Evolutionary conservation across 345 rosid species (phyloP).

Genomic region (Arabidopsis suecica): DNA sequence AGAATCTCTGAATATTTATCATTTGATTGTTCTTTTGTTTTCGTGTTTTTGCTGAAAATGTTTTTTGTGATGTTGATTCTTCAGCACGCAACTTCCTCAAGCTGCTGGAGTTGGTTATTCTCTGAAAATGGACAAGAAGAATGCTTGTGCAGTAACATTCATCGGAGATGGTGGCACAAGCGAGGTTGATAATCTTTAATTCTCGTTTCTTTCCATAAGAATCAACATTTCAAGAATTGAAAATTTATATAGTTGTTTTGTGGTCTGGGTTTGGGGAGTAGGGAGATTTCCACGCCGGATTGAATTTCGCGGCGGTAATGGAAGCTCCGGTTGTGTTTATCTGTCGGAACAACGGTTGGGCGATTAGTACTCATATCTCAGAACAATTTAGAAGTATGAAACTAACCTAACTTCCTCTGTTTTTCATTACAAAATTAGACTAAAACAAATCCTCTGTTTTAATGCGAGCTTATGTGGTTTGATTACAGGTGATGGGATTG

Average conservation of each 20-base stretch:
- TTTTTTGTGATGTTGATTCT: not conserved
- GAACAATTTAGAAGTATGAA: slow-evolving; percentile 79
- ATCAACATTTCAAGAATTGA: slow-evolving; percentile 19
- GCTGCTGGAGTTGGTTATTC: slow-evolving; percentile 80
- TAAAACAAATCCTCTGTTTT: slow-evolving; percentile 11
- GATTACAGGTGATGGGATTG: slow-evolving; percentile 74
- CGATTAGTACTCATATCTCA: slow-evolving; percentile 72
- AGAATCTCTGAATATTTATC: slow-evolving; percentile 6
- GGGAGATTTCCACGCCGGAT: slow-evolving; percentile 91
- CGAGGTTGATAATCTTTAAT: slow-evolving; percentile 53
- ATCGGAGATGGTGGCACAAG: slow-evolving; percentile 82
- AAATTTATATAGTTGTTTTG: not conserved
- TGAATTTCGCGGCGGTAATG: slow-evolving; percentile 87
- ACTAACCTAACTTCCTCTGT: slow-evolving; percentile 27
- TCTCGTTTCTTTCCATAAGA: not conserved
- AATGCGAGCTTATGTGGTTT: not conserved
- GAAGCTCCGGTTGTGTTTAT: slow-evolving; percentile 75
- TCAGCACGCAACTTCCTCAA: slow-evolving; percentile 84
- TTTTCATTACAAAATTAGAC: not conserved
- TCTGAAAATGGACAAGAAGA: slow-evolving; percentile 73
- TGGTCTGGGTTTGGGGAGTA: slow-evolving; percentile 18
- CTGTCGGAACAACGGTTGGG: slow-evolving; percentile 94
- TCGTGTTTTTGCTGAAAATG: slow-evolving; percentile 5
- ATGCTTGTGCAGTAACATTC: slow-evolving; percentile 68
- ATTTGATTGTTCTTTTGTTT: not conserved